Percentiles rank a stretch among this genome's conserved stretches.
Evolutionary conservation across 352 stramenopile species (phyloP).

Genomic region (Albugo laibachii): DNA sequence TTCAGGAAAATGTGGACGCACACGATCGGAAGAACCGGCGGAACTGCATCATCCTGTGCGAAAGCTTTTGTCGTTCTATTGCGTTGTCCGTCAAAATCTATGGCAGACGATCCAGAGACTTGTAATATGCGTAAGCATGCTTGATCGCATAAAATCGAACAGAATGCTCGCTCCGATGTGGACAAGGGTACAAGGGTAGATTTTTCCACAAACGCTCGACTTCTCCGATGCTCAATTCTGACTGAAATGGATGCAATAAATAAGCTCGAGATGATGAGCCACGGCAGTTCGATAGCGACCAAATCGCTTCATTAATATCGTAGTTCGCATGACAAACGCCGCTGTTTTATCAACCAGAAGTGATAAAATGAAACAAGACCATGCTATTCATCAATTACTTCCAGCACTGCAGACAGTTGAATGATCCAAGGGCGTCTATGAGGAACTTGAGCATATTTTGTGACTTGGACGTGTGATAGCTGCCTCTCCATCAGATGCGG

Average conservation of each 20-base stretch:
- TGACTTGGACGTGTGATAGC: constrained; percentile 26
- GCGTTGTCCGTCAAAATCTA: constrained; percentile 19
- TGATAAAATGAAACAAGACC: constrained; percentile 45
- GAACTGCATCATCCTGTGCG: background rate
- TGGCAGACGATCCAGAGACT: constrained; percentile 2
- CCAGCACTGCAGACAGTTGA: constrained; percentile 29
- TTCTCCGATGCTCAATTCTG: constrained; percentile 47
- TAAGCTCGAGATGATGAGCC: constrained; percentile 62
- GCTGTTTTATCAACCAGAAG: constrained; percentile 68
- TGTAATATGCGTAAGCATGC: constrained; percentile 20
- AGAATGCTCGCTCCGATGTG: constrained; percentile 52
- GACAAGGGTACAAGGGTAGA: constrained; percentile 52
- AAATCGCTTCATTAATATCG: too few relatives aligned
- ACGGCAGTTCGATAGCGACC: constrained; percentile 41
- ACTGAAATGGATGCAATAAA: constrained; percentile 76
- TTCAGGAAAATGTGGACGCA: constrained; percentile 70
- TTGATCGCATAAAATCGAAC: constrained; percentile 70
- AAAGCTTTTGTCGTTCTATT: too few relatives aligned
- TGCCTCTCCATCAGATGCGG: constrained; percentile 1
- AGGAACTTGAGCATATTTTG: constrained; percentile 72
- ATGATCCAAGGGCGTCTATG: constrained; percentile 58
- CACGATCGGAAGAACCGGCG: constrained; percentile 53
- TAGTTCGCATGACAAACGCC: constrained; percentile 30
- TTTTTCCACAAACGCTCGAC: constrained; percentile 57
- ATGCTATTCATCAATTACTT: constrained; percentile 52